These are phyloP conservation scores for Amorphotheca resinae DNA, from an alignment of 495 filamentous ascomycete genomes.

Conservation along the genomic window DNA sequence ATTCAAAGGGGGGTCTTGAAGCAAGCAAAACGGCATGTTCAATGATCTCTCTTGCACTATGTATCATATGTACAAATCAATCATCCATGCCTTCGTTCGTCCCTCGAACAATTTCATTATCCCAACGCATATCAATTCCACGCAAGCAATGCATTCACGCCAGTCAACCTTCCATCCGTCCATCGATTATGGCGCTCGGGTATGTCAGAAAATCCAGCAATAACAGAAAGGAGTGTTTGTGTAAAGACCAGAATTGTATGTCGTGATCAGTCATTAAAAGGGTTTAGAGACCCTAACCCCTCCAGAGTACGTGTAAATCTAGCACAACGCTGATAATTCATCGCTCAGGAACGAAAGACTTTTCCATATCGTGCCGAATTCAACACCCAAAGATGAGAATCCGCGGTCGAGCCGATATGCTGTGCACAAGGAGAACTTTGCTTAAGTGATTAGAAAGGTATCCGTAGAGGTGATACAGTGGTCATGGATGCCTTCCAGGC, in stretches of 20 bases:
- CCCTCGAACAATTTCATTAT: slow-evolving; percentile 2
- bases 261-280: slow-evolving; percentile 14
- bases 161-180: neutral
- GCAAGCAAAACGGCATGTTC: neutral
- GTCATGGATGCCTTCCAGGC: neutral
- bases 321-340: neutral
- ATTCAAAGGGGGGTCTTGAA: neutral
- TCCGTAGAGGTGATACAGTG: slow-evolving; percentile 3
- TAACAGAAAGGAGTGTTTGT: slow-evolving; percentile 13
- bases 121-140: slow-evolving; percentile 7
- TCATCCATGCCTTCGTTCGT: neutral
- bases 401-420: too few relatives aligned
- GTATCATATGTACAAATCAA: slow-evolving; percentile 13
- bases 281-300: neutral
- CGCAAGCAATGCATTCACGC: slow-evolving; percentile 10
- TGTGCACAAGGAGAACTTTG: neutral
- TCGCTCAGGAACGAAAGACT: neutral
- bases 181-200: slow-evolving; percentile 1
- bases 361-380: neutral
- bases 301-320: neutral
- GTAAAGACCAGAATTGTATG: slow-evolving; percentile 3
- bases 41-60: slow-evolving; percentile 5
- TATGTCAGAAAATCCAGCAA: slow-evolving; percentile 11
- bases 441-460: slow-evolving; percentile 6
- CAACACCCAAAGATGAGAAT: neutral